Percentiles rank a stretch among this genome's conserved stretches.
Conservation (phyloP, 202 grass and related monocot species). For the Elaeis oleifera region DNA sequence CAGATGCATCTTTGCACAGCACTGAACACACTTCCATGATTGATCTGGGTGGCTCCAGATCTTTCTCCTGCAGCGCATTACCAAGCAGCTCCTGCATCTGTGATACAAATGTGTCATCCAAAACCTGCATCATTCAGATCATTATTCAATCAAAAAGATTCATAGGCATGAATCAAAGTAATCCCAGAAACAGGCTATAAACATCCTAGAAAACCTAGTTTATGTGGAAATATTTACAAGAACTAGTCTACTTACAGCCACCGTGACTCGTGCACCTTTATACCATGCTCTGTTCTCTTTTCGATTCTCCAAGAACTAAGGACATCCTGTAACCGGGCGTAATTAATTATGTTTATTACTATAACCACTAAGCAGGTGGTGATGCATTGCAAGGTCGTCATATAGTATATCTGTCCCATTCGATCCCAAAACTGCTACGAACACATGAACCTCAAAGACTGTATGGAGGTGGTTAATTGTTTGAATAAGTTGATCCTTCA, state of each 20-base stretch:
- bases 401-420: conserved; percentile 61
- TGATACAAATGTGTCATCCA: conserved; percentile 90
- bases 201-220: too few species aligned
- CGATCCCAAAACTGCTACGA: conserved; percentile 78
- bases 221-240: neutral
- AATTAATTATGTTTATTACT: neutral
- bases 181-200: too few species aligned
- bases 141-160: neutral
- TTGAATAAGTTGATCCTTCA: conserved; percentile 71
- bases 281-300: conserved; percentile 95
- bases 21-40: conserved; percentile 97
- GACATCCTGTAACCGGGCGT: conserved; percentile 58
- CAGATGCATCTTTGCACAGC: conserved; percentile 77
- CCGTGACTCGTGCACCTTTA: conserved; percentile 69
- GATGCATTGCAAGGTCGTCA: too few species aligned
- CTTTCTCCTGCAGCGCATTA: conserved; percentile 65
- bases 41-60: conserved; percentile 80
- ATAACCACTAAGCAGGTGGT: too few species aligned
- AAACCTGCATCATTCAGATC: conserved; percentile 39
- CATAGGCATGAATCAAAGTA: too few species aligned
- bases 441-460: conserved; percentile 80
- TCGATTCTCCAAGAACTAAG: conserved; percentile 76
- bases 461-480: conserved; percentile 74
- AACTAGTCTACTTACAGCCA: conserved; percentile 43
- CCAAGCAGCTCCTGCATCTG: conserved; percentile 86